Conservation (phyloP, 2,329 filamentous ascomycete species). For the Chaetoscypha palmicola region DNA sequence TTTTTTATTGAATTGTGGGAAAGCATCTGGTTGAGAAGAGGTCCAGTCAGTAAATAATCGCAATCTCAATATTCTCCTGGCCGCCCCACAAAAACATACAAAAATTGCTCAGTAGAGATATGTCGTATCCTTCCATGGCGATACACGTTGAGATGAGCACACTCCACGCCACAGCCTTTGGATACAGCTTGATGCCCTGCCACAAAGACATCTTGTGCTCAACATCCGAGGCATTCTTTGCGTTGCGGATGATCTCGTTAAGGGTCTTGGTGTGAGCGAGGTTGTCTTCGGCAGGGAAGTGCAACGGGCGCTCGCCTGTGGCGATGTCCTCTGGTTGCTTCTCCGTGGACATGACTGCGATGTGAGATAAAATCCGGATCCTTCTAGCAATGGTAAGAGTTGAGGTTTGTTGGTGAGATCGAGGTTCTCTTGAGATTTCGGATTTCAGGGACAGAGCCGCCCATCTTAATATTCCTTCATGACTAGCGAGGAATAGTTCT, state of each 20-base stretch:
- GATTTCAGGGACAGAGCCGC: not conserved
- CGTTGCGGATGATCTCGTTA: slow-evolving; percentile 33
- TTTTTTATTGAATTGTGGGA: slow-evolving; percentile 31
- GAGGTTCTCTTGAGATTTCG: not conserved
- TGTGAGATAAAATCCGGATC: not conserved
- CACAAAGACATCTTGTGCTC: slow-evolving; percentile 64
- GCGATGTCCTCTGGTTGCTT: not conserved
- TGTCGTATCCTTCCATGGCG: slow-evolving; percentile 85
- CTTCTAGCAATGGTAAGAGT: not conserved
- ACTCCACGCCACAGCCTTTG: slow-evolving; percentile 79
- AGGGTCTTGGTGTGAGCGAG: slow-evolving; percentile 21
- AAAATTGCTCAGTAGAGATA: slow-evolving; percentile 35
- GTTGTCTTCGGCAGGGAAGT: slow-evolving; percentile 22
- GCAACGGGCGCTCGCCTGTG: slow-evolving; percentile 12
- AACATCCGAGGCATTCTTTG: slow-evolving; percentile 48
- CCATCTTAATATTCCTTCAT: not conserved
- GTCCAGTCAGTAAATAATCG: slow-evolving; percentile 1
- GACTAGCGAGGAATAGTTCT: not conserved
- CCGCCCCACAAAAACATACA: slow-evolving; percentile 20
- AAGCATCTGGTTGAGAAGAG: slow-evolving; percentile 16
- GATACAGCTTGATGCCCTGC: slow-evolving; percentile 75
- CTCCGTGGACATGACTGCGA: not conserved
- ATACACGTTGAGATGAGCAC: slow-evolving; percentile 85
- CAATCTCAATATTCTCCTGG: not conserved
- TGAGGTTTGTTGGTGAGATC: not conserved